Conservation (phyloP, 768 basidiomycete genomes). For the Auricularia heimuer region DNA sequence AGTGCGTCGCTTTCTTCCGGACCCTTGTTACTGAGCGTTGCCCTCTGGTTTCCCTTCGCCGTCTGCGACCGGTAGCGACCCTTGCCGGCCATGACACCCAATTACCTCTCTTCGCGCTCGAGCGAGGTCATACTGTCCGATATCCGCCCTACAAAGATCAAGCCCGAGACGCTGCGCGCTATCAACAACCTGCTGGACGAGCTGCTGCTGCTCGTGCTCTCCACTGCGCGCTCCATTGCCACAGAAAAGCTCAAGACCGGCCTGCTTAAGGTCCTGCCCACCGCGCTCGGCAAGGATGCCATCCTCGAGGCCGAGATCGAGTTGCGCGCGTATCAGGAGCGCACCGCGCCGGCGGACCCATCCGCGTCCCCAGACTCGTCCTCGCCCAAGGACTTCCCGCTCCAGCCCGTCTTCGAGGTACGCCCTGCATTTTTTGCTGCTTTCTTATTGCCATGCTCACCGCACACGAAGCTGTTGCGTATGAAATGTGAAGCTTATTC, state of each 20-base stretch:
- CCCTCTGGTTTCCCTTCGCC: conserved; percentile 10
- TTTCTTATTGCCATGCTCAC: conserved; percentile 5
- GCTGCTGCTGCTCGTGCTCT: conserved; percentile 64
- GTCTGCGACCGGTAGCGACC: neutral
- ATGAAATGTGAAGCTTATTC: conserved; percentile 87
- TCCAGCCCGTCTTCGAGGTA: conserved; percentile 73
- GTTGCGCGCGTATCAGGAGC: conserved; percentile 80
- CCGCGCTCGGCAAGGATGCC: conserved; percentile 81
- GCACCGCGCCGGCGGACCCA: conserved; percentile 35
- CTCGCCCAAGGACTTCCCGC: conserved; percentile 48
- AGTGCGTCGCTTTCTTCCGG: conserved; percentile 30
- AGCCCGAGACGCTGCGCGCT: conserved; percentile 60
- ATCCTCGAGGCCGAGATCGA: conserved; percentile 90
- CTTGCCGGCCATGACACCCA: conserved; percentile 32
- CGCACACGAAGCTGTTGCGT: conserved; percentile 47
- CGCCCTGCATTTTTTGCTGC: conserved; percentile 12
- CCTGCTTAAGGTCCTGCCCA: conserved; percentile 63
- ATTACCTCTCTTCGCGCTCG: conserved; percentile 72
- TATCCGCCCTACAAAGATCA: conserved; percentile 82
- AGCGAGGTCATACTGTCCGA: conserved; percentile 91
- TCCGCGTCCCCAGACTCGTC: conserved; percentile 29
- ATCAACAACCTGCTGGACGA: conserved; percentile 83
- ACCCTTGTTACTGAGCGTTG: conserved; percentile 21
- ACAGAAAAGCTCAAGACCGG: conserved; percentile 67
- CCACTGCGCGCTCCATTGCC: conserved; percentile 52